phyloP scores from a whole-genome alignment of 2,329 filamentous ascomycete genomes.

The Penicillium sp. region DNA sequence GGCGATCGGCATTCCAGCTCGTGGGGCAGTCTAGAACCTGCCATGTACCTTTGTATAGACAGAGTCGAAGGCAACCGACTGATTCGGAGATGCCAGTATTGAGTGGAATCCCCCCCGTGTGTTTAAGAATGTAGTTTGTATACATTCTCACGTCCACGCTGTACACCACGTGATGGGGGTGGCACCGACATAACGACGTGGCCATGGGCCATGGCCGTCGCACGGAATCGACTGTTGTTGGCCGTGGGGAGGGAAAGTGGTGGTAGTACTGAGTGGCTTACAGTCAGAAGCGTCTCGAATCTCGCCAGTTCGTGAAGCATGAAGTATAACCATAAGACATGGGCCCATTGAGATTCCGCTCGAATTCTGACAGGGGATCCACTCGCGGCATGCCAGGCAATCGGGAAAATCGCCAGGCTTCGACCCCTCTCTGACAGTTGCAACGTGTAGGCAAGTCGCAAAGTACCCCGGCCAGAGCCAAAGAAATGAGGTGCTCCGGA shows the following conservation, averaged over 20 bases:
- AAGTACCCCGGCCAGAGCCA: neutral
- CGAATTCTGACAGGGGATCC: conserved; percentile 11
- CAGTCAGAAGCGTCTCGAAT: neutral
- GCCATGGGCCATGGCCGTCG: neutral
- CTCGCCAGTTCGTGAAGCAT: neutral
- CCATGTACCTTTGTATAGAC: too few species aligned
- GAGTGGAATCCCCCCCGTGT: too few species aligned
- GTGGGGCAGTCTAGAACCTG: conserved; percentile 4
- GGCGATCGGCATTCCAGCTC: neutral
- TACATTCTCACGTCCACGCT: too few species aligned
- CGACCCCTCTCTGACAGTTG: neutral
- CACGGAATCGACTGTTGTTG: neutral
- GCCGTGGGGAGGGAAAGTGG: neutral
- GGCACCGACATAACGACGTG: too few species aligned
- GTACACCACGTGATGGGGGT: neutral
- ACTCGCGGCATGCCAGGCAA: neutral
- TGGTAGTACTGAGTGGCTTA: neutral
- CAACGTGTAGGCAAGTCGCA: neutral
- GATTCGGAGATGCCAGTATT: too few species aligned
- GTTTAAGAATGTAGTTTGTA: too few species aligned
- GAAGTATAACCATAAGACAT: too few species aligned
- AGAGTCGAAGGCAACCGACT: too few species aligned
- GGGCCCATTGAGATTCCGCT: conserved; percentile 3
- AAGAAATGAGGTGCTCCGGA: neutral
- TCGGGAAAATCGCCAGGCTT: conserved; percentile 1